Base-by-base conservation (phyloP, 345 rosid genomes). In the Erysimum cheiranthoides region DNA sequence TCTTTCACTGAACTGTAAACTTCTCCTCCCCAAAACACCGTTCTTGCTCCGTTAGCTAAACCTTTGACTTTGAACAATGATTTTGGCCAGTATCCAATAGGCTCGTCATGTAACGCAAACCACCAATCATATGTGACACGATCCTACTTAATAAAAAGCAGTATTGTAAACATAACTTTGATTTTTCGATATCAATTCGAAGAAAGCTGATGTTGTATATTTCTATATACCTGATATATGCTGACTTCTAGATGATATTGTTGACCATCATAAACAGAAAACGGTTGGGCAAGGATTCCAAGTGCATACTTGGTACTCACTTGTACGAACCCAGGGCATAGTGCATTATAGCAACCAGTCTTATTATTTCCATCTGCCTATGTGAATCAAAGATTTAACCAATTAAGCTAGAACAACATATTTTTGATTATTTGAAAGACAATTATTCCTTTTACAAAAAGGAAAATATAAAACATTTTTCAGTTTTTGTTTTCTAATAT, bases 61-160 rank as follows among this genome's bases (percentile, higher is more conserved):
- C 61, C 58, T 36, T 2, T 13, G 4, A 0, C 5, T 11, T 13
- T 25, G 39, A 80, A 74, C 60, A 71, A 13, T 2, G 61, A 18
- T 21, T 18, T 62, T 57, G 80, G 73, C 73, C 77, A 80, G 34
- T 75, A 71, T 4, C 79, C 82, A 8, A 74, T 31, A 10, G 16
- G 40, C 16, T 65, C 42, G 0, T 17, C 28, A 8, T 0, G 4
- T 8, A 32, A 8, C 16, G 3, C 2, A 5, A 68, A 54, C 75
- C 82, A 73, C 82, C 82, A 46, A 5, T 51, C 21, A 61, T 61
- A 49, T 3, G 72, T 64, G 4, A 10, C 46, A 58, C 0, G 4
- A 70, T 73, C 75, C 82, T 61, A 49, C 7, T 27, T 35, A 45
- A 14, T 27, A 1, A 53, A 53, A 53, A 27, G 56, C 31, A 21